phyloP scores from a whole-genome alignment of 2,329 filamentous ascomycete species.

The Proliferodiscus dingleyae region DNA sequence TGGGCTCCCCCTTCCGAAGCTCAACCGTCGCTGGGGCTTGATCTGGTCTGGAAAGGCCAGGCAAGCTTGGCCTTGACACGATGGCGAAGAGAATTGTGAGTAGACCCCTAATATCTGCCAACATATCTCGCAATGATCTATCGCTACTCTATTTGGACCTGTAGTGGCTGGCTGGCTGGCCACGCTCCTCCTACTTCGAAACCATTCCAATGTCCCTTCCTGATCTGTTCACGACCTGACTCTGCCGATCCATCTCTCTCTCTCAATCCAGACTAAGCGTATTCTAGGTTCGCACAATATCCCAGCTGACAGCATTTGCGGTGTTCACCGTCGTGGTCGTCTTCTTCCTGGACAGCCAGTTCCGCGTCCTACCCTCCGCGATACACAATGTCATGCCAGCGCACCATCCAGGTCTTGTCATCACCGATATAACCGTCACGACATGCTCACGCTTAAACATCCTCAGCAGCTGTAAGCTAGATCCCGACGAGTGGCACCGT shows the following conservation, averaged over 20 bases:
- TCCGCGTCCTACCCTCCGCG: constrained; percentile 61
- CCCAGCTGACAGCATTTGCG: constrained; percentile 28
- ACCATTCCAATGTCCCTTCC: not conserved
- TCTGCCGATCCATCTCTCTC: not conserved
- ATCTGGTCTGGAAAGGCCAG: constrained; percentile 5
- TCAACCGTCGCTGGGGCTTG: constrained; percentile 9
- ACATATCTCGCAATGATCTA: not conserved
- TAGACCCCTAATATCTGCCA: not conserved
- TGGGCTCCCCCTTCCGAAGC: constrained; percentile 3
- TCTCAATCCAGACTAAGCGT: constrained; percentile 6
- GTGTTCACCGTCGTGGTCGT: constrained; percentile 51
- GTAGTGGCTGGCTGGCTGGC: not conserved
- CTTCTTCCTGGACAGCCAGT: constrained; percentile 63
- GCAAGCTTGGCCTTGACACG: constrained; percentile 4
- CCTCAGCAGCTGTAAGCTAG: constrained; percentile 55
- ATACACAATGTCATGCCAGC: constrained; percentile 65
- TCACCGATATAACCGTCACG: constrained; percentile 64
- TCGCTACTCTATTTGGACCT: not conserved
- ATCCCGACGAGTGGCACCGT: constrained; percentile 55
- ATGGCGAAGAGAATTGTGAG: constrained; percentile 34
- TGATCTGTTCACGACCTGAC: too few species aligned
- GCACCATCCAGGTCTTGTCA: constrained; percentile 63
- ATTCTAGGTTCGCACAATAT: constrained; percentile 40
- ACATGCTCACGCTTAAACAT: constrained; percentile 59
- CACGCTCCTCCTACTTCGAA: not conserved